Percentiles rank a stretch among this genome's conserved stretches.
These are phyloP conservation scores for Ogataea saltuana DNA, from an alignment of 805 yeast species.

Conservation along the genomic window DNA sequence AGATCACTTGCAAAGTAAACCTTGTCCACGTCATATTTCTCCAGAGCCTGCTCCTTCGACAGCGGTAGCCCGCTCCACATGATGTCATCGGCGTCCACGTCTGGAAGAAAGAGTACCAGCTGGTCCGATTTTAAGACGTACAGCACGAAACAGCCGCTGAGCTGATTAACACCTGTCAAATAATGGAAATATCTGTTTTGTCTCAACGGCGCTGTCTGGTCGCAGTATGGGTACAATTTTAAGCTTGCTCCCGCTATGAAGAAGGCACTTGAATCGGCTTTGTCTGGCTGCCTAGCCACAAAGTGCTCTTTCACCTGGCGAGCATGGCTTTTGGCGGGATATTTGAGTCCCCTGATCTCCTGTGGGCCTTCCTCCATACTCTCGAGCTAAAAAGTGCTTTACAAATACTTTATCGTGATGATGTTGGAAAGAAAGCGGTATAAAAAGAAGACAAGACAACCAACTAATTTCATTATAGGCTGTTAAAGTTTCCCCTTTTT, in stretches of 20 bases:
- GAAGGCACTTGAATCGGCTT: slow-evolving; percentile 35
- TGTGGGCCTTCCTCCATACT: slow-evolving; percentile 23
- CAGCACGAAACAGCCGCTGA: slow-evolving; percentile 73
- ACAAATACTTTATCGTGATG: too few relatives aligned
- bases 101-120: slow-evolving; percentile 75
- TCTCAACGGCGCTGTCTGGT: slow-evolving; percentile 74
- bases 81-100: slow-evolving; percentile 82
- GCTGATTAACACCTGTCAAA: slow-evolving; percentile 71
- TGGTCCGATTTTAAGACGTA: slow-evolving; percentile 55
- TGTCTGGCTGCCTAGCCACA: slow-evolving; percentile 21
- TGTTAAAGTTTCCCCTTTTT: too few relatives aligned
- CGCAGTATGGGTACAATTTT: slow-evolving; percentile 71
- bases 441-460: neutral
- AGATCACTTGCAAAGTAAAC: slow-evolving; percentile 65
- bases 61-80: slow-evolving; percentile 97
- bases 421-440: neutral
- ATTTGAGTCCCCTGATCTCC: slow-evolving; percentile 44
- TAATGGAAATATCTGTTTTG: slow-evolving; percentile 92
- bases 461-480: too few relatives aligned
- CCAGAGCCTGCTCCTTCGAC: slow-evolving; percentile 59
- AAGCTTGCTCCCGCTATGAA: slow-evolving; percentile 62
- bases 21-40: slow-evolving; percentile 77
- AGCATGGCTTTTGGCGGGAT: slow-evolving; percentile 85
- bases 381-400: neutral
- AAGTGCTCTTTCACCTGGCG: slow-evolving; percentile 44